Conservation (phyloP, 352 stramenopile genomes). For the Blastocystis sp. region DNA sequence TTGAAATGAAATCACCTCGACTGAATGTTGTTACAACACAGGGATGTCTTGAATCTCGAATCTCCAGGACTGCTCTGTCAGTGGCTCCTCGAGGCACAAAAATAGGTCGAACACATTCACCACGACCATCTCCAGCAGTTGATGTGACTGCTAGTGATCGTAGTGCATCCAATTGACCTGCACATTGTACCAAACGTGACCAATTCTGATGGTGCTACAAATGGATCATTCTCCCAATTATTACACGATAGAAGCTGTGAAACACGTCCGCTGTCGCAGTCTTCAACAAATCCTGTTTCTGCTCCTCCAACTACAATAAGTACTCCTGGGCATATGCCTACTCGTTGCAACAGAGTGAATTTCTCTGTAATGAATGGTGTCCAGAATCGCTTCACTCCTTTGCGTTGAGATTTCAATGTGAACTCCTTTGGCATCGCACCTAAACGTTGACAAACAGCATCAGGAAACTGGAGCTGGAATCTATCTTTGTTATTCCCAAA, state of each 20-base stretch:
- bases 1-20: constrained; percentile 86
- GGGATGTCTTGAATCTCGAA: constrained; percentile 85
- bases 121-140: constrained; percentile 80
- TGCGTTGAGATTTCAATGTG: constrained; percentile 80
- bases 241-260: constrained; percentile 12
- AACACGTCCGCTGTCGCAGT: constrained; percentile 14
- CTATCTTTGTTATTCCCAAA: constrained; percentile 86
- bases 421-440: constrained; percentile 70
- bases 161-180: constrained; percentile 87
- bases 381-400: constrained; percentile 83
- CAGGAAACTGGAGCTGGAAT: constrained; percentile 83
- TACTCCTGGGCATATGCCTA: not conserved
- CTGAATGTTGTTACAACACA: constrained; percentile 75
- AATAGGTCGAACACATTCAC: constrained; percentile 72
- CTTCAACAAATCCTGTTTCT: constrained; percentile 56
- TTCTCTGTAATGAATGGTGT: constrained; percentile 76
- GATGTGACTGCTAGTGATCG: constrained; percentile 85
- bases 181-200: constrained; percentile 81
- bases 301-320: constrained; percentile 71
- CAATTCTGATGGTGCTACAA: constrained; percentile 72
- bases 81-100: constrained; percentile 67
- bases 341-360: constrained; percentile 70
- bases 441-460: constrained; percentile 67
- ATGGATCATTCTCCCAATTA: constrained; percentile 72
- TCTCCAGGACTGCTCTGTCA: constrained; percentile 73